These are phyloP conservation scores for Trichoderma cornu-damae DNA, from an alignment of 2,329 filamentous ascomycete genomes.

Conservation along the genomic window DNA sequence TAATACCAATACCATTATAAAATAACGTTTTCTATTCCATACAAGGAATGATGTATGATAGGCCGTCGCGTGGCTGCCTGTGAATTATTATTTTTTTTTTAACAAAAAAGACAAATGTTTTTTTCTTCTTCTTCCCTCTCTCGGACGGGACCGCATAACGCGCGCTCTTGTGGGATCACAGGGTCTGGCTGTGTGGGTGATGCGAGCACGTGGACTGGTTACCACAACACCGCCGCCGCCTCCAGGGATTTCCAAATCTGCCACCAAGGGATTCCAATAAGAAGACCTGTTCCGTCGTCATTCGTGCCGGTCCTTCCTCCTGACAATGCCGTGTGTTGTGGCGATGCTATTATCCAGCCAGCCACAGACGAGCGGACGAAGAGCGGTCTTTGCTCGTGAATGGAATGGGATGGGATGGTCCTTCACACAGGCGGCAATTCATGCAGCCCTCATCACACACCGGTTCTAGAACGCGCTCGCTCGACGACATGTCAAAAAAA, in stretches of 20 bases:
- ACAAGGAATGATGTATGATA: too few species aligned
- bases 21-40: too few species aligned
- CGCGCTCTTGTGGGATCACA: too few species aligned
- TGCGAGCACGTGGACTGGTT: constrained; percentile 6
- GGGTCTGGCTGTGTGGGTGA: constrained; percentile 4
- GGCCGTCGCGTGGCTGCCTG: background rate
- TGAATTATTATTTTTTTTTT: background rate
- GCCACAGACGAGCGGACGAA: background rate
- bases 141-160: too few species aligned
- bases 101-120: background rate
- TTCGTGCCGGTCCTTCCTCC: too few species aligned
- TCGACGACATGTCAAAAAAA: background rate
- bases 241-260: background rate
- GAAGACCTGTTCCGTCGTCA: background rate
- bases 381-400: too few species aligned
- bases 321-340: too few species aligned
- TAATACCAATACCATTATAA: background rate
- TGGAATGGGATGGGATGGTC: too few species aligned
- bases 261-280: background rate
- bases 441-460: background rate
- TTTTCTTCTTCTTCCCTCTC: too few species aligned
- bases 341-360: background rate
- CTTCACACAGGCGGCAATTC: background rate
- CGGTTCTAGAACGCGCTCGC: constrained; percentile 8
- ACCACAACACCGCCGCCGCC: constrained; percentile 14